Evolutionary conservation across 805 yeast species (phyloP), one percentile per base, ranked within the genome.

Genomic region (Monosporozyma aerobia): DNA sequence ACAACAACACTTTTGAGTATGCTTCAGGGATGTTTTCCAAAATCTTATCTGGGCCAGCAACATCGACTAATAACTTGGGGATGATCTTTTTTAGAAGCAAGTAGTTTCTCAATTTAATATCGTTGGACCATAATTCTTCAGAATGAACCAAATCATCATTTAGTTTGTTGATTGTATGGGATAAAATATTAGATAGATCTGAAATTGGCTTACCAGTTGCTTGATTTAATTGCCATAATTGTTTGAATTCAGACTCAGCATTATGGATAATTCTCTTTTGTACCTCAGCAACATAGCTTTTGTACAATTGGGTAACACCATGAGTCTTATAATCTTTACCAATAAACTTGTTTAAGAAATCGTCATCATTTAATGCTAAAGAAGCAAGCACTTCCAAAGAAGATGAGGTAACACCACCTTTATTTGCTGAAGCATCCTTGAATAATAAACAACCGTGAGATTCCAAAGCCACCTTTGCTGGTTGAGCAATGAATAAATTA

Each of bases 341-440:
- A 53, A 72, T 65, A 89, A 92, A 94, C 65, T 87, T 73, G 52
- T 78, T 71, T 62, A 84, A 78, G 75, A 92, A 94, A 37, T 82
- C 87, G 50, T 77, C 79, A 69, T 92, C 99, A 63, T 83, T 90
- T 64, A 94, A 85, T 2, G 96, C 85, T 55, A 92, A 80, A 2
- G 99, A 92, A 9, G 97, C 97, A 60, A 92, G 78, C 11, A 92
- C 99, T 71, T 92, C 99, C 61, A 88, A 76, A 1, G 97, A 90
- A 1, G 97, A 90, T 2, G 97, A 90, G 1, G 99, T 92, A 51
- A 92, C 99, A 73, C 99, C 99, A 64, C 99, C 99, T 73, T 92
- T 92, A 73, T 92, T 92, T 46, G 97, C 90, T 11, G 97, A 87
- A 14, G 98, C 96, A 75, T 92, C 99, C 71, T 94, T 94, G 73